Evolutionary conservation across 2,329 filamentous ascomycete species (phyloP).

Genomic region (Gyromitra esculenta): DNA sequence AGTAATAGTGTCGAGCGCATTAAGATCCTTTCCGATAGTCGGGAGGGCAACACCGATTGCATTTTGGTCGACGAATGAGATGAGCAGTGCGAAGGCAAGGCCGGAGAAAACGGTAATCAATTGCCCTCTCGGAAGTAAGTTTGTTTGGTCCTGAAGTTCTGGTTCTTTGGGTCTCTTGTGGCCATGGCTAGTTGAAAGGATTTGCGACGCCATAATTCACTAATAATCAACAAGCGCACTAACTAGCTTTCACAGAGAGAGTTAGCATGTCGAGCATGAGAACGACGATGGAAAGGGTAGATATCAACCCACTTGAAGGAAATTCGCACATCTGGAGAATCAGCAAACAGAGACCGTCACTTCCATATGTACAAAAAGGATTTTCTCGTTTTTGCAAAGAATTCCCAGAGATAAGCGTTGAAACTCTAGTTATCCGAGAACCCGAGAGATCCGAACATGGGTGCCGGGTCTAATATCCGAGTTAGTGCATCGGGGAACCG

Average conservation of each 20-base stretch:
- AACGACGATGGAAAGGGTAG: background rate
- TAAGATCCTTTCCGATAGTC: constrained; percentile 36
- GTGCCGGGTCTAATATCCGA: constrained; percentile 13
- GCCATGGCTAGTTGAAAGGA: background rate
- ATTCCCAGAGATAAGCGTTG: background rate
- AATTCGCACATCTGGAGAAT: constrained; percentile 10
- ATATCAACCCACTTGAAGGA: background rate
- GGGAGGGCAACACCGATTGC: constrained; percentile 35
- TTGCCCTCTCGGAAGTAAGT: constrained; percentile 25
- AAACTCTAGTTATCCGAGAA: background rate
- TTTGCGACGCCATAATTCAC: constrained; percentile 12
- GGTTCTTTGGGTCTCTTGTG: background rate
- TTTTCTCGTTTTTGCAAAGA: background rate
- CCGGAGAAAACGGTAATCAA: constrained; percentile 34
- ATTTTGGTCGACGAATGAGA: constrained; percentile 37
- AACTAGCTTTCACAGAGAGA: background rate
- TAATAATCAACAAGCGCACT: background rate
- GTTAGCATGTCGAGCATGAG: background rate
- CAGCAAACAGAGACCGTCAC: background rate
- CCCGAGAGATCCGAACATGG: constrained; percentile 17
- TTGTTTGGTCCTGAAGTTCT: constrained; percentile 35
- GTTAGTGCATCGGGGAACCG: constrained; percentile 18
- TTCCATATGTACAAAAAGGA: background rate
- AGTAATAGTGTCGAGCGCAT: constrained; percentile 33
- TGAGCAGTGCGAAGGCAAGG: constrained; percentile 28